Evolutionary conservation across 2,329 filamentous ascomycete genomes (phyloP), one percentile per base, ranked within the genome.

Genomic region (Plectosphaerella cucumerina): DNA sequence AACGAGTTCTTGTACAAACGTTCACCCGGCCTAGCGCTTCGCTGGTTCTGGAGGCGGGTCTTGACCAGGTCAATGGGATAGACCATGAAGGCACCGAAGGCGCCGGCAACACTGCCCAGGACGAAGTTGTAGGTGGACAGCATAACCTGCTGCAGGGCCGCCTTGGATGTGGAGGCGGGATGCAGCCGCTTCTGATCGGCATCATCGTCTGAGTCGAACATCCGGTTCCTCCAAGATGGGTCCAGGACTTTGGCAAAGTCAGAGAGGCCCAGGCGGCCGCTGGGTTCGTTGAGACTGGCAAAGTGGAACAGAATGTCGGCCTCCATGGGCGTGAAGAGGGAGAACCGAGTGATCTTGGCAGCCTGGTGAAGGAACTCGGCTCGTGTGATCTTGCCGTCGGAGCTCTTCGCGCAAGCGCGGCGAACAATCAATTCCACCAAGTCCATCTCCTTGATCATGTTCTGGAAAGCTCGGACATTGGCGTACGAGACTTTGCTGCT

Each of bases 1-100:
- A 96, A 73, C 44, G 93, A 97, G 78, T 99, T 99, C 72, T 96
- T 96, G 75, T 99, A 99, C 55, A 97, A 73, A 55, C 88, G 78
- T 69, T 96, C 87, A 51, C 94, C 94, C 1, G 92, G 90, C 47
- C 87, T 83, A 5, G 82, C 83, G 48, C 84, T 85, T 59, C 94
- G 84, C 77, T 99, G 94, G 75, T 99, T 99, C 72, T 99, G 94
- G 85, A 99, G 89, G 54, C 94, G 86, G 1, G 94, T 99, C 82
- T 99, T 99, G 69, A 99, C 94, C 55, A 99, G 75, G 74, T 99
- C 94, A 65, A 99, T 97, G 21, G 94, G 94, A 69, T 99, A 99
- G 49, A 99, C 94, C 90, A 99, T 97, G 69, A 99, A 97, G 12
- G 94, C 94, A 67, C 94, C 94, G 66, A 99, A 99, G 10, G 94